These are phyloP conservation scores for Gloeopeniophorella convolvens DNA, from an alignment of 768 basidiomycete species.

Conservation along the genomic window DNA sequence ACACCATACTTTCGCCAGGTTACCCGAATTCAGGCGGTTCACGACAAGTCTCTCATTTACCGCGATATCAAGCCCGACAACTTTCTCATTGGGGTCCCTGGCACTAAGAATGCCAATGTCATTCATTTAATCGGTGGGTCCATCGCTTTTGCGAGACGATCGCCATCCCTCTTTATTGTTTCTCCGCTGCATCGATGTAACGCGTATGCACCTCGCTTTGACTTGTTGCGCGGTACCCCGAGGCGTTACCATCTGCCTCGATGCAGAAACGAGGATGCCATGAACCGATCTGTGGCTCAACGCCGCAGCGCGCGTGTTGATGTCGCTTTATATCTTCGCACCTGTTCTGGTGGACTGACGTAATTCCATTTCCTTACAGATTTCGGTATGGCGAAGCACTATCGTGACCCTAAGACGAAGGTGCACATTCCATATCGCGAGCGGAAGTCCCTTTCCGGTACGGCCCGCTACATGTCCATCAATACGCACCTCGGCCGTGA, in stretches of 20 bases:
- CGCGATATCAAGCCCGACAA: constrained; percentile 99
- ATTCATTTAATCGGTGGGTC: constrained; percentile 80
- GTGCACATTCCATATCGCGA: constrained; percentile 99
- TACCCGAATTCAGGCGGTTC: constrained; percentile 92
- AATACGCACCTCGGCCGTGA: constrained; percentile 97
- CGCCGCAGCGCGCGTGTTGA: not conserved
- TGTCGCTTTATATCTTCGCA: not conserved
- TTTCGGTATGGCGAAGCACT: constrained; percentile 99
- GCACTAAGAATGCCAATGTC: constrained; percentile 82
- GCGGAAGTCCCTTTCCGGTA: constrained; percentile 92
- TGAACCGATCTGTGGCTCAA: not conserved
- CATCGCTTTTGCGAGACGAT: not conserved
- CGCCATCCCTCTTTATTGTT: not conserved
- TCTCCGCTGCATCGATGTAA: not conserved
- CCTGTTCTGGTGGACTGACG: constrained; percentile 8
- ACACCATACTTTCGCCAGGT: constrained; percentile 66
- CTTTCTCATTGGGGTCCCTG: constrained; percentile 92
- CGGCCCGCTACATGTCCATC: constrained; percentile 99
- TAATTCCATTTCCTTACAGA: constrained; percentile 41
- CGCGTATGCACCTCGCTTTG: too few species aligned
- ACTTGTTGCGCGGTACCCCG: not conserved
- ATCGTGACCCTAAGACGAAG: constrained; percentile 96
- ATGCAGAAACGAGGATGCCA: not conserved
- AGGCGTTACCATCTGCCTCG: not conserved
- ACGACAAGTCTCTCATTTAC: constrained; percentile 98